phyloP scores from a whole-genome alignment of 2,329 filamentous ascomycete genomes.

The Neocucurbitaria cava region DNA sequence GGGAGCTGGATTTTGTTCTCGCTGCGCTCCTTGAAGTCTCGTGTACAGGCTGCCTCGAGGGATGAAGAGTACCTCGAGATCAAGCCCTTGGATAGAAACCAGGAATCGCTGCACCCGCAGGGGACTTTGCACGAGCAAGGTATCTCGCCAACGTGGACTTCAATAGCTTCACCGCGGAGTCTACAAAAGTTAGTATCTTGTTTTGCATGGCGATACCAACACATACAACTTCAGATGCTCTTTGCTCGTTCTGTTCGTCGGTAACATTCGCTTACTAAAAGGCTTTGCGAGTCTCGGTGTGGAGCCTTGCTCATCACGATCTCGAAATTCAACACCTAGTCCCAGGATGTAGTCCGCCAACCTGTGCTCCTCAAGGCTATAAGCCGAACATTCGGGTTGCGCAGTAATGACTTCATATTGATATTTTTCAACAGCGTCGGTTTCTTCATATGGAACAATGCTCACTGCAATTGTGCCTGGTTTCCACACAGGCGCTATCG shows the following conservation, averaged over 20 bases:
- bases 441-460: not conserved
- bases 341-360: constrained; percentile 9
- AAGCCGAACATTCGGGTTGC: not conserved
- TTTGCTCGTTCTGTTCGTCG: not conserved
- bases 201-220: not conserved
- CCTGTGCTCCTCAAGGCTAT: constrained; percentile 9
- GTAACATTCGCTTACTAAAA: not conserved
- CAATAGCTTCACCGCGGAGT: not conserved
- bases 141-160: not conserved
- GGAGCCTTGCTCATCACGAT: not conserved
- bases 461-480: not conserved
- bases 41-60: constrained; percentile 11
- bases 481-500: not conserved
- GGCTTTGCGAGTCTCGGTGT: not conserved
- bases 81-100: constrained; percentile 15
- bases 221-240: not conserved
- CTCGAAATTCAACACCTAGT: not conserved
- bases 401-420: constrained; percentile 4
- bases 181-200: not conserved
- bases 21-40: constrained; percentile 16
- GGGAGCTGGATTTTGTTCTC: constrained; percentile 16
- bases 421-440: not conserved
- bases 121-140: not conserved
- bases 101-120: not conserved
- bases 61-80: constrained; percentile 19